Conservation (phyloP, 2,329 filamentous ascomycete species). For the Aspergillus fructus region DNA sequence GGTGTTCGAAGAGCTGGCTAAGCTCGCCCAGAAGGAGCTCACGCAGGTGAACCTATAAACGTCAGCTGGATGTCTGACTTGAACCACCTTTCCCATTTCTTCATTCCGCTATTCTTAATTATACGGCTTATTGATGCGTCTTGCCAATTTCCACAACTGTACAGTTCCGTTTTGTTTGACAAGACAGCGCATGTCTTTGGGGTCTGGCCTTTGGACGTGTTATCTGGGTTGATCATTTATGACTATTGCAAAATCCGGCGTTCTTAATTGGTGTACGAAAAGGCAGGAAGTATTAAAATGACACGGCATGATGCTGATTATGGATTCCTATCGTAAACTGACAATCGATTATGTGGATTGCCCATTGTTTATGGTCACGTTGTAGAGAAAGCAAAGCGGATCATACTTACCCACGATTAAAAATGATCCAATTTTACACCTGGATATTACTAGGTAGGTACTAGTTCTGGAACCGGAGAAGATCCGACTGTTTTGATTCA, state of each 20-base stretch:
- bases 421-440: background rate
- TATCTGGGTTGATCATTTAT: constrained; percentile 32
- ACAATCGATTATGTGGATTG: background rate
- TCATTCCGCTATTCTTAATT: constrained; percentile 23
- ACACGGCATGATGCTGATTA: constrained; percentile 13
- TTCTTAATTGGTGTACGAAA: constrained; percentile 42
- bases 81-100: constrained; percentile 22
- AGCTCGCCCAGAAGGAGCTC: constrained; percentile 59
- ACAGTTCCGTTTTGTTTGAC: constrained; percentile 38
- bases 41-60: constrained; percentile 55
- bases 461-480: background rate
- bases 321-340: background rate
- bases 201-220: constrained; percentile 37
- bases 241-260: constrained; percentile 39
- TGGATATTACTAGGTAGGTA: background rate
- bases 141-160: constrained; percentile 32
- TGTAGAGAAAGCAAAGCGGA: too few species aligned
- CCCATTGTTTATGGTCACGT: too few species aligned
- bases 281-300: constrained; percentile 33
- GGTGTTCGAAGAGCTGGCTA: constrained; percentile 57
- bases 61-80: constrained; percentile 13
- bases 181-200: constrained; percentile 39
- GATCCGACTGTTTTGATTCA: background rate
- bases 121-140: constrained; percentile 25
- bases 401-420: too few species aligned